Conservation (phyloP, 2,329 filamentous ascomycete genomes). For the Coleophoma cylindrospora region DNA sequence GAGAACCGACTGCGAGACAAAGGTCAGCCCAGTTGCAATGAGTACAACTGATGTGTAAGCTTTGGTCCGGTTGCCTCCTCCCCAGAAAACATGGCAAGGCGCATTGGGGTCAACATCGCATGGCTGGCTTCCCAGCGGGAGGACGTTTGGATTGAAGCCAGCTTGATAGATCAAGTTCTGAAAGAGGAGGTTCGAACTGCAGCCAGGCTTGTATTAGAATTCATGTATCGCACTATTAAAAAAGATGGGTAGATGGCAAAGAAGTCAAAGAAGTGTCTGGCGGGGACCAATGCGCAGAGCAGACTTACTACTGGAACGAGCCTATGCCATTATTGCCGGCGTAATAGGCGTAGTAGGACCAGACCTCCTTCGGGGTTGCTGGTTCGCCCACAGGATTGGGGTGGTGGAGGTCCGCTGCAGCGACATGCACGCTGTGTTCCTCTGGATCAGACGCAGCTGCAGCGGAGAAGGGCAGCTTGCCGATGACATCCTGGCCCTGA, state of each 20-base stretch:
- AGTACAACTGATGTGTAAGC: conserved; percentile 23
- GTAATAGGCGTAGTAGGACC: conserved; percentile 25
- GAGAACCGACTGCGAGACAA: conserved; percentile 20
- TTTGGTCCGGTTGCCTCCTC: conserved; percentile 19
- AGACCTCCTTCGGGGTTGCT: conserved; percentile 21
- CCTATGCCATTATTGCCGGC: conserved; percentile 26
- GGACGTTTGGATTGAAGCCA: conserved; percentile 24
- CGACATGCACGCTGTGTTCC: conserved; percentile 3
- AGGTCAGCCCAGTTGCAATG: conserved; percentile 22
- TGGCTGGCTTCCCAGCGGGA: conserved; percentile 21
- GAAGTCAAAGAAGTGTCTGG: no score
- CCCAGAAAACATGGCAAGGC: conserved; percentile 25
- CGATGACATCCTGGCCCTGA: conserved; percentile 10
- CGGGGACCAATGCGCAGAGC: no score
- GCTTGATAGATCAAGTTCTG: conserved; percentile 27
- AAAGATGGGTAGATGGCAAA: no score
- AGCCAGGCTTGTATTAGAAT: background rate
- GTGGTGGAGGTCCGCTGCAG: conserved; percentile 11
- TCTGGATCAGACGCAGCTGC: conserved; percentile 13
- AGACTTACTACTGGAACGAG: conserved; percentile 24
- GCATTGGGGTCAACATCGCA: conserved; percentile 19
- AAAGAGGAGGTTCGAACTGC: conserved; percentile 25
- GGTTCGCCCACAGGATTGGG: conserved; percentile 11
- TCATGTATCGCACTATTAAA: no score
- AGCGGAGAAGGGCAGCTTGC: conserved; percentile 17